Base-by-base conservation (phyloP, 306 rosid species). In the Senna siamea region DNA sequence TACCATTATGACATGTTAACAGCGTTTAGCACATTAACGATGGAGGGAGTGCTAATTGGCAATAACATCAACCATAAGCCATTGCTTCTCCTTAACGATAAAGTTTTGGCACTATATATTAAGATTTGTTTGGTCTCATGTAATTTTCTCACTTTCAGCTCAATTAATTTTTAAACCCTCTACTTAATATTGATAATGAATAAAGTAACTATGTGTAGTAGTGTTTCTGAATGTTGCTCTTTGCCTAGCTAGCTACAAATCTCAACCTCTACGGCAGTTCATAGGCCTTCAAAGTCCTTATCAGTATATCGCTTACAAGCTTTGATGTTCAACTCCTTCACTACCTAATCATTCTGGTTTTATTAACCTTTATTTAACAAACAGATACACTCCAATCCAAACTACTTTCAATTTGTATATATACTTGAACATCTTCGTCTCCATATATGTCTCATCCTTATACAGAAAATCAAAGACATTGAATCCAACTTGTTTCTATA, bases 271-370 rank as follows among this genome's bases (percentile, higher is more conserved):
- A 87, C 67, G 85, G 74, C 69, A 74, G 85, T 79, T 80, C 70
- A 87, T 74, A 63, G 40, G 69, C 41, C 52, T 57, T 56, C 30
- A 18, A 28, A 57, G 91, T 87, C 91, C 61, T 79, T 69, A 26
- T 84, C 89, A 72, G 79, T 63, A 53, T 82, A 55, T 82, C 81
- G 85, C 91, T 75, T 87, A 10, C 77, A 84, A 80, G 89, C 79
- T 75, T 86, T 80, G 72, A 80, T 74, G 83, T 60, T 60, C 77
- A 63, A 23, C 73, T 34, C 80, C 57, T 63, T 50, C 70, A 23
- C 71, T 44, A 86, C 84, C 84, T 75, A 81, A 70, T 79, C 59
- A 19, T 7, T 52, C 63, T 19, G 7, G 22, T 14, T 12, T 10
- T 20, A 35, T 5, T 15, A 40, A 22, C 46, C 44, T 15, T 9